Base-by-base conservation (phyloP, 768 basidiomycete genomes). In the Leccinellum rugosiceps region DNA sequence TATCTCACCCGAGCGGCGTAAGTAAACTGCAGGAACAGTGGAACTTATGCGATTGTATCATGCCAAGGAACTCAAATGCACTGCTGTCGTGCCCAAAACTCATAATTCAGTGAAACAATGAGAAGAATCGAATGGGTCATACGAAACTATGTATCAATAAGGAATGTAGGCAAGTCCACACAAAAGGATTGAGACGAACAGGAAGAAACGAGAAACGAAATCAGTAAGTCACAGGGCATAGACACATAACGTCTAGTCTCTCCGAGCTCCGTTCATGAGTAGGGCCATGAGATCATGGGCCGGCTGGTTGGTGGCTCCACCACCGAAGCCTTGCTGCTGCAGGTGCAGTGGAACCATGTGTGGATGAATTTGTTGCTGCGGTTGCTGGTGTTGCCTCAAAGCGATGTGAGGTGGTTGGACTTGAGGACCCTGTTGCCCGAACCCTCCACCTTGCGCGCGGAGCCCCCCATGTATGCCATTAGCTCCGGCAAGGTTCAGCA, bases 221-320 rank as follows among this genome's bases (percentile, higher is more conserved):
- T 58, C 57, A 55, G 44, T 53, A 54, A 56, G 54, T 63, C 38
- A 56, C 52, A 47, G 23, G 50, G 35, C 47, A 41, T 57, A 59
- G 51, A 64, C 63, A 62, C 51, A 59, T 44, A 62, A 48, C 44
- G 53, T 51, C 52, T 48, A 90, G 63, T 90, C 87, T 72, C 88
- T 77, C 62, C 82, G 85, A 41, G 62, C 59, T 55, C 86, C 87
- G 53, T 85, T 87, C 88, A 93, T 86, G 60, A 93, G 80, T 58
- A 93, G 78, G 46, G 90, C 84, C 86, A 93, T 92, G 63, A 93
- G 74, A 68, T 93, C 90, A 59, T 88, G 86, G 45, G 83, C 75
- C 32, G 83, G 81, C 64, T 83, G 84, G 58, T 76, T 83, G 67
- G 75, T 80, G 21, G 76, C 71, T 17, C 74, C 74, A 19, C 76